Base-by-base conservation (phyloP, 306 rosid species). In the Fagus sylvatica region DNA sequence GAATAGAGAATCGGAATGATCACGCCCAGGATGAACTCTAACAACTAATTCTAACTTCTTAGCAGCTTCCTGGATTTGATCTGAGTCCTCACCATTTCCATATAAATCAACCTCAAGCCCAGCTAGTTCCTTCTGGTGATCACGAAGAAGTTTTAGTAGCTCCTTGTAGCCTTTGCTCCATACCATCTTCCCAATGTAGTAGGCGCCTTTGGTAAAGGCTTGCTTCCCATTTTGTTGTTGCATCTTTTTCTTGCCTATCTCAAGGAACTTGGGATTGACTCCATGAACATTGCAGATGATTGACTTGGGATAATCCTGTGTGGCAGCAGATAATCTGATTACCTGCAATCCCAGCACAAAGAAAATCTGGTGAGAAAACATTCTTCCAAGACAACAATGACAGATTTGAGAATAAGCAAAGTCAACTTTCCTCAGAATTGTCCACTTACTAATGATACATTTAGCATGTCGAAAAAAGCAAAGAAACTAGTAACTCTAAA, bases 91-190 rank as follows among this genome's bases (percentile, higher is more conserved):
- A 74, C 98, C 98, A 77, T 79, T 88, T 79, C 98, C 98, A 91
- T 85, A 91, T 62, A 95, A 91, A 84, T 95, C 98, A 81, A 95
- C 81, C 86, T 92, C 97, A 40, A 95, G 87, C 76, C 81, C 88
- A 74, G 87, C 43, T 43, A 95, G 85, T 71, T 88, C 91, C 86
- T 82, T 88, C 73, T 91, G 94, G 80, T 91, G 87, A 83, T 82
- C 71, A 5, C 4, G 69, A 77, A 95, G 93, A 85, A 92, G 96
- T 49, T 85, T 71, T 53, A 95, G 91, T 79, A 95, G 87, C 83
- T 95, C 99, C 82, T 79, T 91, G 88, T 95, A 95, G 71, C 99
- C 99, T 85, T 95, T 95, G 87, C 43, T 95, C 99, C 98, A 95
- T 51, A 95, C 71, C 99, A 95, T 95, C 84, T 95, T 95, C 77